A percentile compares a stretch with the other conserved stretches of the same genome.
phyloP scores from a whole-genome alignment of 495 filamentous ascomycete species.

The Aspergillus taichungensis region DNA sequence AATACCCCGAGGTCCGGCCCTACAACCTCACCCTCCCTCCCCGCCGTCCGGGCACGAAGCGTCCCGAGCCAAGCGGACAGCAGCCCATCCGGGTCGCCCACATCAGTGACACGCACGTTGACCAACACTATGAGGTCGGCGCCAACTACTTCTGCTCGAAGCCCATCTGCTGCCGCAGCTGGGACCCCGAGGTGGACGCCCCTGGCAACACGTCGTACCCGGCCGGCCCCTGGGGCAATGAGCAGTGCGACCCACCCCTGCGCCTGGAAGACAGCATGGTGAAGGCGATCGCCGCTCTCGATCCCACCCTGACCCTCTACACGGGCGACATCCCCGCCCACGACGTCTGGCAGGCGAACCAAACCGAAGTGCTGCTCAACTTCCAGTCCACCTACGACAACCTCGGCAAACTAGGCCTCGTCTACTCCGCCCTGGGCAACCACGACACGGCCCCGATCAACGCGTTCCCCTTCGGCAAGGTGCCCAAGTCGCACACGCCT shows the following conservation, averaged over 20 bases:
- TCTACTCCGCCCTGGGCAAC: conserved; percentile 46
- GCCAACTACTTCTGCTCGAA: conserved; percentile 44
- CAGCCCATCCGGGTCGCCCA: conserved; percentile 44
- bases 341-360: conserved; percentile 20
- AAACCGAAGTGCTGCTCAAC: conserved; percentile 30
- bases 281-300: conserved; percentile 29
- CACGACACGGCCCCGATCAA: conserved; percentile 47
- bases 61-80: conserved; percentile 36
- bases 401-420: conserved; percentile 24
- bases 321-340: conserved; percentile 25
- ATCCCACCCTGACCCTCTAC: conserved; percentile 22
- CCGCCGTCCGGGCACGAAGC: conserved; percentile 27
- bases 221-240: conserved; percentile 39
- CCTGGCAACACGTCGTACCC: conserved; percentile 35
- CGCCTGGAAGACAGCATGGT: conserved; percentile 46
- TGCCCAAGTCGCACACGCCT: conserved; percentile 21
- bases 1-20: conserved; percentile 32
- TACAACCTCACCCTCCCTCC: conserved; percentile 38
- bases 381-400: conserved; percentile 35
- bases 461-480: conserved; percentile 33
- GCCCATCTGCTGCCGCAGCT: conserved; percentile 47
- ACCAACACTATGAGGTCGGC: conserved; percentile 41
- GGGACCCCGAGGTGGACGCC: conserved; percentile 27
- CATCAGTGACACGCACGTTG: conserved; percentile 49
- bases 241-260: conserved; percentile 42